Base-by-base conservation (phyloP, 306 rosid species). In the Phaseolus lunatus region DNA sequence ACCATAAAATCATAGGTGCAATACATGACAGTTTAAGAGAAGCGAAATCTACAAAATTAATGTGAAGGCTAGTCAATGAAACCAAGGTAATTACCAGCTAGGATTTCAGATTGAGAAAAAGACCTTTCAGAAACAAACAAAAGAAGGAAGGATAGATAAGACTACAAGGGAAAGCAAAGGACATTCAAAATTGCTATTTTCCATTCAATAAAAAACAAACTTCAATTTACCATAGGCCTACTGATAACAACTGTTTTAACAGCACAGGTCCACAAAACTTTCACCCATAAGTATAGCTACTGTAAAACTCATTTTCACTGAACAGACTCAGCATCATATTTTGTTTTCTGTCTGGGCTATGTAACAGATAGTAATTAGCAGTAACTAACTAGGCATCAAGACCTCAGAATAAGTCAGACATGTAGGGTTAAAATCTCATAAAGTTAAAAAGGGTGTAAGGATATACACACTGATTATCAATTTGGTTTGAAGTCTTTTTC, bases 61-160 rank as follows among this genome's bases (percentile, higher is more conserved):
- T 75, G 78, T 53, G 63, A 58, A 61, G 66, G 87, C 75, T 73
- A 78, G 85, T 77, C 82, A 78, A 81, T 78, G 79, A 62, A 86
- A 80, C 75, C 83, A 58, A 58, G 13, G 92, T 85, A 86, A 88
- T 73, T 86, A 84, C 86, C 76, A 80, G 83, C 83, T 85, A 81
- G 75, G 84, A 82, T 84, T 86, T 70, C 85, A 65, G 81, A 84
- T 70, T 20, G 76, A 79, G 97, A 89, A 88, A 91, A 78, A 72
- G 92, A 88, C 89, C 76, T 80, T 70, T 39, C 75, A 82, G 64
- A 72, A 86, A 58, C 84, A 82, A 86, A 84, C 86, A 84, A 84
- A n/a, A 83, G 53, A 77, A 84, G 83, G 78, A 75, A 87, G 71
- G 79, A 56, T 80, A 80, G 81, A 76, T 76, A 82, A 82, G 89